Evolutionary conservation across 2,329 filamentous ascomycete genomes (phyloP).

Genomic region (Colletotrichum sp.): DNA sequence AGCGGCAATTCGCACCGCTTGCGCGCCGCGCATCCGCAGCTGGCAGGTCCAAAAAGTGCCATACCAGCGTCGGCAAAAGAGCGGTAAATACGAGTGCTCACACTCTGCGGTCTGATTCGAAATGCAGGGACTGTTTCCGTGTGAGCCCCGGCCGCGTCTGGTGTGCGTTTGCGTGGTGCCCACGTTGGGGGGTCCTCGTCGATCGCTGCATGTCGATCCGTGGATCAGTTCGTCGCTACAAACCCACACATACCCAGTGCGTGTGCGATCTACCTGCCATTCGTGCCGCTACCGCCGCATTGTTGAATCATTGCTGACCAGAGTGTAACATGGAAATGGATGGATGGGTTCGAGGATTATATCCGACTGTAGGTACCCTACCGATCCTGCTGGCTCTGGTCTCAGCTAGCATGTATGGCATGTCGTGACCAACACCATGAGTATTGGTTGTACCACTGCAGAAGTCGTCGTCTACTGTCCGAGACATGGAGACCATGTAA

Average conservation of each 20-base stretch:
- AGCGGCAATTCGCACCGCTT: not conserved
- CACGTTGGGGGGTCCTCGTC: not conserved
- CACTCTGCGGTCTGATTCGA: not conserved
- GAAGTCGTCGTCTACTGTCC: not conserved
- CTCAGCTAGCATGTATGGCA: not conserved
- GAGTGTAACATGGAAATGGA: not conserved
- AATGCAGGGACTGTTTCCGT: not conserved
- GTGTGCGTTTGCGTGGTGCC: not conserved
- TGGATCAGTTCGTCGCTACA: not conserved
- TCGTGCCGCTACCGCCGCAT: not conserved
- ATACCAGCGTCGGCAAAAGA: not conserved
- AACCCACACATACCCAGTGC: not conserved
- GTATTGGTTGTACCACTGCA: not conserved
- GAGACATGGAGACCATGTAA: not conserved
- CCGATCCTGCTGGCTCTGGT: not conserved
- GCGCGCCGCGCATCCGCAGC: not conserved
- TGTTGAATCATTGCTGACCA: not conserved
- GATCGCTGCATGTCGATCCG: conserved; percentile 14
- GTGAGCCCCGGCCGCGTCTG: not conserved
- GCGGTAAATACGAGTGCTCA: not conserved
- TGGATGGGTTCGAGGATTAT: not conserved
- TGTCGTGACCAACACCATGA: not conserved
- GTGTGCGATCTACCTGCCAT: not conserved
- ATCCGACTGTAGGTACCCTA: not conserved
- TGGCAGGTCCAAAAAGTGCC: not conserved